phyloP scores from a whole-genome alignment of 2,329 filamentous ascomycete species.

The Penicillium sp. region DNA sequence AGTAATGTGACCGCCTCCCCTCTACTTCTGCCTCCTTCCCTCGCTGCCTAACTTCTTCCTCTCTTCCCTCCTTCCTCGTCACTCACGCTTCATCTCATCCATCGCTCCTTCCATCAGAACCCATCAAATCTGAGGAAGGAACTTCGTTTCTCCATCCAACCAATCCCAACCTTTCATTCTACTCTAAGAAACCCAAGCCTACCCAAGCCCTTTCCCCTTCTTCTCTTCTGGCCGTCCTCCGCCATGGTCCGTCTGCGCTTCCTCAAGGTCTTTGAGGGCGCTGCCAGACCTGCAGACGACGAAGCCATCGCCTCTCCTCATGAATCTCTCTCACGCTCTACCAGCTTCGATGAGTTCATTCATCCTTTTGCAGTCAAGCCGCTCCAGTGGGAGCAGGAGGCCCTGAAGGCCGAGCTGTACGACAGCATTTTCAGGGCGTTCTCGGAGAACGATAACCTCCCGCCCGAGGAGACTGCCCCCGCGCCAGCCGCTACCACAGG shows the following conservation, averaged over 20 bases:
- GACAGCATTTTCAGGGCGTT: conserved; percentile 3
- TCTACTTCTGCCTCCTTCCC: background rate
- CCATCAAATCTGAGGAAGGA: background rate
- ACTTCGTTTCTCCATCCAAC: background rate
- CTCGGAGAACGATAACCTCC: background rate
- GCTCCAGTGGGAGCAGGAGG: conserved; percentile 1
- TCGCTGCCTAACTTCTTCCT: background rate
- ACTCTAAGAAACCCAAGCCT: background rate
- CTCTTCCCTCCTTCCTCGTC: conserved; percentile 2
- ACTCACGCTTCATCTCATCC: background rate
- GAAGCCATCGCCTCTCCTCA: background rate
- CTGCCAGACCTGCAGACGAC: background rate
- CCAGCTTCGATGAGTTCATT: background rate
- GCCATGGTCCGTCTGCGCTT: background rate
- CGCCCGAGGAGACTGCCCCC: background rate
- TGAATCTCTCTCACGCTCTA: background rate
- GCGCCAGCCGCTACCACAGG: conserved; percentile 8
- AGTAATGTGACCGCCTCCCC: background rate
- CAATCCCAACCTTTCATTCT: background rate
- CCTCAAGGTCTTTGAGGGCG: background rate
- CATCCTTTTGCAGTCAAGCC: background rate
- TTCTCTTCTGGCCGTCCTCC: background rate
- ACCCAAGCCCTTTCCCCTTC: background rate
- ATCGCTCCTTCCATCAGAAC: conserved; percentile 1
- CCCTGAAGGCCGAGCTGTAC: conserved; percentile 1